A percentile compares a stretch with the other conserved stretches of the same genome.
Conservation (phyloP, 192 early-diverging fungal species). For the Backusella macrospora region DNA sequence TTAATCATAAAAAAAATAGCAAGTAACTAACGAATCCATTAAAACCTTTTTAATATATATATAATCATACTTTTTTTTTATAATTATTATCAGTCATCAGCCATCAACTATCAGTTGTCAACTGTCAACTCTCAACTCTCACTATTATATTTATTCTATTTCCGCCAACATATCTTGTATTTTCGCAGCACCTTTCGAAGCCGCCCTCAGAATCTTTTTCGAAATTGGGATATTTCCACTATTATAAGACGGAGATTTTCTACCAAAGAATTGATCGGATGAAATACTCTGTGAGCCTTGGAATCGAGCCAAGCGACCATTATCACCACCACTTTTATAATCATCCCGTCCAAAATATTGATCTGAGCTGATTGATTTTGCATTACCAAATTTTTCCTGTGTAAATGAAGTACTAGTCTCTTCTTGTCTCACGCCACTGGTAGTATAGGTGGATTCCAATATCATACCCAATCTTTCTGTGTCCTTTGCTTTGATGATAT, state of each 20-base stretch:
- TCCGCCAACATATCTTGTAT: slow-evolving; percentile 42
- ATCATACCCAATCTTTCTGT: slow-evolving; percentile 9
- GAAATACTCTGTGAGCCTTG: slow-evolving; percentile 77
- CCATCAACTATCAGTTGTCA: too few relatives aligned
- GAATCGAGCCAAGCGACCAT: slow-evolving; percentile 65
- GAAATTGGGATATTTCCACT: slow-evolving; percentile 37
- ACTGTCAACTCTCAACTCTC: too few relatives aligned
- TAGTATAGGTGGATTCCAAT: neutral
- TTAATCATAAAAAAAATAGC: too few relatives aligned
- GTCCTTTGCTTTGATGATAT: neutral
- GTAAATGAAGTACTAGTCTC: slow-evolving; percentile 38
- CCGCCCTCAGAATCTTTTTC: slow-evolving; percentile 50
- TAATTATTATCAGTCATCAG: too few relatives aligned
- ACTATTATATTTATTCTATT: neutral
- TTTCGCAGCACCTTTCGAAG: slow-evolving; percentile 51
- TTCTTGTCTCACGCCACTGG: neutral
- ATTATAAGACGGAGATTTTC: slow-evolving; percentile 21
- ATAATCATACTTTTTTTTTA: too few relatives aligned
- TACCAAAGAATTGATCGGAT: slow-evolving; percentile 82
- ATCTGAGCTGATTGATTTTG: slow-evolving; percentile 90
- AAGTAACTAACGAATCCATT: too few relatives aligned
- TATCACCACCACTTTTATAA: slow-evolving; percentile 57
- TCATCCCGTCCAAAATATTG: slow-evolving; percentile 86
- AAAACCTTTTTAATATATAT: too few relatives aligned
- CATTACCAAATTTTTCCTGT: slow-evolving; percentile 77